Base-by-base conservation (phyloP, 106 monocot genomes). In the Dendrobium officinale region DNA sequence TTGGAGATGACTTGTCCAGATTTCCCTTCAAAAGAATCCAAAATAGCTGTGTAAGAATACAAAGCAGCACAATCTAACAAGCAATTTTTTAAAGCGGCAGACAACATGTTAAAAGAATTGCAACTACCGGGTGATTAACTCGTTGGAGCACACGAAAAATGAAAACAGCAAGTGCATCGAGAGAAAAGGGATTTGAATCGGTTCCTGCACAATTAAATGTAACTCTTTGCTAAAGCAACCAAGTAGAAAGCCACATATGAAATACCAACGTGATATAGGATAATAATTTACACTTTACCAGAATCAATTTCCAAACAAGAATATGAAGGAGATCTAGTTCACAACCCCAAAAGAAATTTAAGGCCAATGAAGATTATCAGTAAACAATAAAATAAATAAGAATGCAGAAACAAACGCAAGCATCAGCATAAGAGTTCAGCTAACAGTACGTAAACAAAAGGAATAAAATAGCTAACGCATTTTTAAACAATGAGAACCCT, bases 101-200 rank as follows among this genome's bases (percentile, higher is more conserved):
- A 37, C 33, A 59, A 75, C 5, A 42, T 6, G 29, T 29, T 56
- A 49, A 66, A 20, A 51, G 18, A 73, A 56, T 17, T 19, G 1
- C 15, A 67, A 68, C 54, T 93, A 98, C 98, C 84, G 98, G 98
- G 86, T 98, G 98, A 79, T 98, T 95, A 26, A 83, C 95, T 83
- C 98, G 85, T 40, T 98, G 92, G 83, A 98, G 92, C 2, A 98
- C 98, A 78, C 98, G 98, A 73, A 87, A 90, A 5, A 98, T 90
- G 64, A 98, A 98, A 78, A 98, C 91, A 91, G 98, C 98, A 80
- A 95, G 84, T 47, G 98, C 95, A 85, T 98, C 98, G 77, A 98
- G 88, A 80, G 95, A 98, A 86, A 98, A 98, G 43, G 98, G 98
- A 83, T 98, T 98, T 67, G 88, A 85, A 85, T 86, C 82, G 45